Evolutionary conservation across 2,329 filamentous ascomycete species (phyloP).

Genomic region (Xylaria multiplex): DNA sequence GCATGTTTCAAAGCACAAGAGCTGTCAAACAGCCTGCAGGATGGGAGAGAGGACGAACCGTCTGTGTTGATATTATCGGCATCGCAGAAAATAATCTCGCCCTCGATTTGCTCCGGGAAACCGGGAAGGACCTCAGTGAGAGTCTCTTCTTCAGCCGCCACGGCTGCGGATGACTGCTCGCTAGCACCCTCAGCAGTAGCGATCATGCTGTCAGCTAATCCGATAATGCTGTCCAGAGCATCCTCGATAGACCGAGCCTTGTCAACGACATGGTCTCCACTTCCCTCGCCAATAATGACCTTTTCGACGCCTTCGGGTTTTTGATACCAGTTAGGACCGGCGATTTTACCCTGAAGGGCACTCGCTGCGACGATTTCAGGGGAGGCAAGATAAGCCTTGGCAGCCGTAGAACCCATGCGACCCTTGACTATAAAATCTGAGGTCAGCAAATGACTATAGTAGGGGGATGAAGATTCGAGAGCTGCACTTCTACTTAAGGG

Average conservation of each 20-base stretch:
- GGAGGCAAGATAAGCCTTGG: no score
- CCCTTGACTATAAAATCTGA: no score
- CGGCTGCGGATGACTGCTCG: not conserved
- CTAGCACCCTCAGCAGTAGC: not conserved
- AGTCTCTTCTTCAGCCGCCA: slow-evolving; percentile 57
- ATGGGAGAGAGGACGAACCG: slow-evolving; percentile 45
- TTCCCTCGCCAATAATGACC: slow-evolving; percentile 63
- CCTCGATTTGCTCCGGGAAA: slow-evolving; percentile 83
- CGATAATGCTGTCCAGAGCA: not conserved
- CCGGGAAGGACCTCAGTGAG: slow-evolving; percentile 81
- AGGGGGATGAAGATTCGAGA: no score
- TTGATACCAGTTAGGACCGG: slow-evolving; percentile 82
- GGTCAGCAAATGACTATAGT: no score
- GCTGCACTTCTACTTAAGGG: no score
- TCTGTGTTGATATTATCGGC: slow-evolving; percentile 84
- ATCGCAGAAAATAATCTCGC: slow-evolving; percentile 78
- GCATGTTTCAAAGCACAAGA: no score
- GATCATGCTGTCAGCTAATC: not conserved
- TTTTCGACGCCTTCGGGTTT: slow-evolving; percentile 74
- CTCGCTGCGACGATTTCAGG: no score
- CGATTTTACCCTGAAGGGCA: slow-evolving; percentile 73
- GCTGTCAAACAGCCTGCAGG: no score
- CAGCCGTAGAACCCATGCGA: no score
- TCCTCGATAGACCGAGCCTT: not conserved
- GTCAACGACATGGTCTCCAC: slow-evolving; percentile 5